A percentile compares a stretch with the other conserved stretches of the same genome.
phyloP scores from a whole-genome alignment of 1,284 basidiomycete genomes.

The Naganishia cerealis region DNA sequence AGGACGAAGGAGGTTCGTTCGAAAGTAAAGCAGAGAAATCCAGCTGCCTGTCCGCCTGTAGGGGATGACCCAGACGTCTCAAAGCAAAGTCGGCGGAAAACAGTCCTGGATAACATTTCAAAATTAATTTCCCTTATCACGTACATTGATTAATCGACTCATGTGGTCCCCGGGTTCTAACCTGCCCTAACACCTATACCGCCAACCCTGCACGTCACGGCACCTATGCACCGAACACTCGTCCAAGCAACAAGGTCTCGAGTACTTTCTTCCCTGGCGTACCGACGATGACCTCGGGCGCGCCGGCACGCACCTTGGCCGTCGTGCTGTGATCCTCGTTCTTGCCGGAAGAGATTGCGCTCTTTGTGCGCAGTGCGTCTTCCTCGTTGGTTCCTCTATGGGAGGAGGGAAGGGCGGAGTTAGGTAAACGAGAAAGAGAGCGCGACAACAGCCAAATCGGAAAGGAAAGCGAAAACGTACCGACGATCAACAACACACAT shows the following conservation, averaged over 20 bases:
- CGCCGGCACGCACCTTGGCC: constrained; percentile 27
- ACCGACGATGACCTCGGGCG: constrained; percentile 43
- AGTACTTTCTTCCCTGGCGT: constrained; percentile 48
- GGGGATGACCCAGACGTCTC: too few species aligned
- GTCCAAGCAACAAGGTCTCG: constrained; percentile 41
- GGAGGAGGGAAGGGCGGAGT: neutral
- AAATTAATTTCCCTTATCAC: too few species aligned
- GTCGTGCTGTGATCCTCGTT: constrained; percentile 23
- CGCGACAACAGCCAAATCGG: too few species aligned
- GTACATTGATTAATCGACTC: too few species aligned
- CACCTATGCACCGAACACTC: constrained; percentile 48
- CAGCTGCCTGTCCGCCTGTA: too few species aligned
- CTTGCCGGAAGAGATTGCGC: constrained; percentile 25
- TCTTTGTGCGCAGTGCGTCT: constrained; percentile 31
- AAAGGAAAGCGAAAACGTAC: constrained; percentile 14
- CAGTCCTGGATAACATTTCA: too few species aligned
- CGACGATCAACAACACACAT: constrained; percentile 57
- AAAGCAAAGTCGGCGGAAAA: too few species aligned
- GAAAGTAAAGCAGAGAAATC: too few species aligned
- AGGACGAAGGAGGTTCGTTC: too few species aligned
- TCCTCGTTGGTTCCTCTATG: constrained; percentile 33
- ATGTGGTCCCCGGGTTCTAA: neutral
- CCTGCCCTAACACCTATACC: constrained; percentile 2
- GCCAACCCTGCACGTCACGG: neutral
- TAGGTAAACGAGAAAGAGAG: neutral